Evolutionary conservation across 306 rosid genomes (phyloP), one percentile per base, ranked within the genome.

Genomic region (Mimosa pudica): DNA sequence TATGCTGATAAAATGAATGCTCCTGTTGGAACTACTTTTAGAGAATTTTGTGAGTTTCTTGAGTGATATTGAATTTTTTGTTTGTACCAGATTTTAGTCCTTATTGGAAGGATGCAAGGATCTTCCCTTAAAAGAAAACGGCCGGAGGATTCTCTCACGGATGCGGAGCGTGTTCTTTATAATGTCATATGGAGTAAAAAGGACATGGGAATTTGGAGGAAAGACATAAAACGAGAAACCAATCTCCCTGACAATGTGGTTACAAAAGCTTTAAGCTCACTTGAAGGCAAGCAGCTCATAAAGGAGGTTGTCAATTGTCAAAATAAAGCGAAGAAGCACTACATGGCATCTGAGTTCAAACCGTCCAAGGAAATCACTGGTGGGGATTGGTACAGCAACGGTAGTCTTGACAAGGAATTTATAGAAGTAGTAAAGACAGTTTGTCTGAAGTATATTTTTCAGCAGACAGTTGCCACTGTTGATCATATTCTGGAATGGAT

Each of bases 321-420:
- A 64, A 87, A 84, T 78, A 94, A 86, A 84, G 89, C 88, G 51
- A 89, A 79, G 74, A 92, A 92, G 85, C 92, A 85, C 92, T 90
- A 84, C 77, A 82, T 94, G 87, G 92, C 92, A 8, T 32, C 82
- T 10, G 94, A 92, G 45, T 92, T 94, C 62, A 89, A 88, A 80
- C 98, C 96, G 2, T 84, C 96, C 0, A 79, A 81, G 83, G 97
- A 90, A 60, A 78, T 90, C 79, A 88, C 91, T 0, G 96, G 97
- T 41, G 94, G 97, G 44, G 86, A 77, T 64, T 92, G 96, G 92
- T 92, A 94, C 48, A 79, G 2, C 4, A 85, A 88, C 0, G 97
- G 94, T 18, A 80, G 12, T 46, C 86, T 94, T 8, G 92, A 92
- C 79, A 38, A 35, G 0, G 87, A 81, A 8, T 85, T 84, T 64